Conservation (phyloP, 306 rosid genomes). For the Luffa acutangula region DNA sequence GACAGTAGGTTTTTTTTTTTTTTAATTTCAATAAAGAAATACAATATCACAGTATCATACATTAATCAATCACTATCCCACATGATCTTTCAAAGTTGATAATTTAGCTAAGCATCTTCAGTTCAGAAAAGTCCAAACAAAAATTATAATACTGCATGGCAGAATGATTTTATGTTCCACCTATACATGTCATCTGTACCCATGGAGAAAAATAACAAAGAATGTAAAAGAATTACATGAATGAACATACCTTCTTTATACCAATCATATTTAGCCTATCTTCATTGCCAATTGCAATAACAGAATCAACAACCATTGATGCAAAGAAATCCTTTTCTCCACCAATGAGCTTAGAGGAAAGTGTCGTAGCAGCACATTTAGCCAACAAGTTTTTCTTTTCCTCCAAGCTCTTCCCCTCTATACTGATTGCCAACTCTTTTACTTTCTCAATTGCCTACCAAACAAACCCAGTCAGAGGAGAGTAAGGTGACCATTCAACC, state of each 20-base stretch:
- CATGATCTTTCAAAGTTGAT: neutral
- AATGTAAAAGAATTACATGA: neutral
- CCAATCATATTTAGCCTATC: slow-evolving; percentile 98
- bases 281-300: slow-evolving; percentile 73
- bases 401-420: slow-evolving; percentile 90
- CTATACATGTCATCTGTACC: neutral
- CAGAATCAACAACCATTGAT: slow-evolving; percentile 89
- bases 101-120: neutral
- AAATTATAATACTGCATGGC: neutral
- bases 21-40: neutral
- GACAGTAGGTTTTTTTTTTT: neutral
- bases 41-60: neutral
- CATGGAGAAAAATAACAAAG: neutral
- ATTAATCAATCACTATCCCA: neutral
- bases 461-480: neutral
- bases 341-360: slow-evolving; percentile 94
- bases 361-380: slow-evolving; percentile 95
- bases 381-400: slow-evolving; percentile 84
- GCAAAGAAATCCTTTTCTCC: slow-evolving; percentile 98
- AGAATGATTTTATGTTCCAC: neutral
- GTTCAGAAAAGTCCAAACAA: neutral
- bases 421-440: slow-evolving; percentile 73
- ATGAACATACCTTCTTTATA: slow-evolving; percentile 64
- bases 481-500: neutral
- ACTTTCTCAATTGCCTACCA: slow-evolving; percentile 76